Evolutionary conservation across 176 grass and related monocot species (phyloP), one percentile per base, ranked within the genome.

Genomic region (Themeda triandra): DNA sequence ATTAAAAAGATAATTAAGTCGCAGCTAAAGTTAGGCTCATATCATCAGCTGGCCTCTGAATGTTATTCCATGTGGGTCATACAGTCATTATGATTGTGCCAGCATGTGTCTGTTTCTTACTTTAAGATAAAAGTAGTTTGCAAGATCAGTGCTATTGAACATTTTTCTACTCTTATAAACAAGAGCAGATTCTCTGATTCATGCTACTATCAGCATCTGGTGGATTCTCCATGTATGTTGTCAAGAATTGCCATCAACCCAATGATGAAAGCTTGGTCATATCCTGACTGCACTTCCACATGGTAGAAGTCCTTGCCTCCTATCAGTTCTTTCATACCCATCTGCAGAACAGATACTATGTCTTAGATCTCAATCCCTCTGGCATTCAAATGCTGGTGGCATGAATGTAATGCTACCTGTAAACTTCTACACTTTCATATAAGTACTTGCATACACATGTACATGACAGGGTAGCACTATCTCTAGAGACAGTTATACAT

Each of bases 141-240:
- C 64, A 83, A 40, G 15, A 77, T 77, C 15, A 44, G 21, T 42
- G 24, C 39, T 71, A 78, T 63, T 78, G 28, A 88, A 64, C 73
- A 83, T 71, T 69, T 17, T 25, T 35, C 29, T 44, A 32, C 66
- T 84, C 39, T 23, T 46, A 8, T 56, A 21, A 56, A 89, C 48
- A 64, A 66, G 37, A 49, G 59, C 36, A 79, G 35, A 66, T 62
- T 86, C 45, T 58, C 39, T 64, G 15, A 65, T 83, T 32, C 23
- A 68, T 79, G 18, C 66, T 79, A 35, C 66, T 79, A 35, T 75
- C 80, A 94, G 73, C 96, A 98, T 82, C 86, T 94, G 42, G 96
- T 98, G 10, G 96, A 98, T 89, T 98, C 96, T 66, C 91, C 91
- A 65, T 93, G 67, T 37, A 96, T 96, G 79, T 96, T 95, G 71